Base-by-base conservation (phyloP, 2,329 filamentous ascomycete species). In the Xylariomycetidae sp. region DNA sequence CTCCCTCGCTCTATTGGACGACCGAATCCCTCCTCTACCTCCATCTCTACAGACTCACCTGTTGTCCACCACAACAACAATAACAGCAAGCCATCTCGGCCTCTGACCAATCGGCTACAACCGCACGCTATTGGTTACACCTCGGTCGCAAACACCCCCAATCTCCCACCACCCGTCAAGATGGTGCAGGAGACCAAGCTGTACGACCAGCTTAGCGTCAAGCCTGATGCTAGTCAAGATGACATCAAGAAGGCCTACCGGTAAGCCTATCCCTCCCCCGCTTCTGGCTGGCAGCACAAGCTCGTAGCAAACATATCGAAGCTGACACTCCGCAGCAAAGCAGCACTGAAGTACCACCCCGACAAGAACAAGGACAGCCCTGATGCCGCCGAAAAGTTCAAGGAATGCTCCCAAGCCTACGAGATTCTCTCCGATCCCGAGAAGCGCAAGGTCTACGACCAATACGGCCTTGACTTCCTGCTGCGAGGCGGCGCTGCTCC, bases 291-390 rank as follows among this genome's bases (percentile, higher is more conserved):
- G 12, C 24, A 15, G 14, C 25, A 15, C 14, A n/a, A 22, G 9
- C 16, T n/a, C n/a, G n/a, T n/a, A n/a, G n/a, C n/a, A n/a, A n/a
- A n/a, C n/a, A n/a, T n/a, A n/a, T n/a, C 29, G 23, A 28, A 20
- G 44, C 65, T 70, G 53, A 70, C 60, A 44, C 28, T 22, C 35
- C 35, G 43, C 58, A 87, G 84, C 43, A 95, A 95, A 72, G 75
- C 81, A 35, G 90, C 90, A 34, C 65, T 96, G 58, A 93, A 89
- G 66, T 89, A 79, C 65, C 92, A 98, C 57, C 92, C 92, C 6
- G 92, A 98, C 70, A 98, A 96, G 73, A 98, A 96, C 72, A 89
- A 89, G 62, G 82, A 94, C 64, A 88, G 90, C 50, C 79, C 88
- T 19, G 67, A 78, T 32, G 86, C 90, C 7, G 71, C 78, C 40